Evolutionary conservation across 352 stramenopile species (phyloP).

Genomic region (Phytopythium oedochilum): DNA sequence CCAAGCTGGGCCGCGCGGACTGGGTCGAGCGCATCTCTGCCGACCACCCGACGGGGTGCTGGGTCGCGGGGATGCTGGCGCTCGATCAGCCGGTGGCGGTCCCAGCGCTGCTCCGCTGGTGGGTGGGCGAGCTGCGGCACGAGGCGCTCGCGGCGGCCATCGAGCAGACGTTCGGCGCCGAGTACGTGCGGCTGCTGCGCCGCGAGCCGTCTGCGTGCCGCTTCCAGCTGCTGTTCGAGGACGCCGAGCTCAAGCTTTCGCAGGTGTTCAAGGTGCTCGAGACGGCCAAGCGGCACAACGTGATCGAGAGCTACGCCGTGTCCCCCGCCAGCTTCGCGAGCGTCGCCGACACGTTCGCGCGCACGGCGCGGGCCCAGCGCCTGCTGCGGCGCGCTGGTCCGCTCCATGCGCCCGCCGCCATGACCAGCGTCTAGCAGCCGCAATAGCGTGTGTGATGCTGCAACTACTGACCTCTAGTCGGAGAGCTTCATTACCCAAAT

Average conservation of each 20-base stretch:
- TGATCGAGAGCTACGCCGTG: conserved; percentile 8
- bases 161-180: conserved; percentile 10
- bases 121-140: conserved; percentile 8
- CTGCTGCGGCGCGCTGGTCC: conserved; percentile 6
- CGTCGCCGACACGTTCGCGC: conserved; percentile 11
- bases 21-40: conserved; percentile 6
- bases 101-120: conserved; percentile 8
- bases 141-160: conserved; percentile 6
- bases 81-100: conserved; percentile 7
- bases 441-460: no score
- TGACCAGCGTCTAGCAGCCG: no score
- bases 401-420: background rate
- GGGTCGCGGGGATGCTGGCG: conserved; percentile 8
- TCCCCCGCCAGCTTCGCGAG: conserved; percentile 11
- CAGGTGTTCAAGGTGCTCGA: conserved; percentile 25
- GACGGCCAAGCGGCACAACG: background rate
- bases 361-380: conserved; percentile 1
- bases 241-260: conserved; percentile 14
- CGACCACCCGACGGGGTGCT: conserved; percentile 11
- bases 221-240: conserved; percentile 16
- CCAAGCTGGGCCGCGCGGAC: conserved; percentile 7
- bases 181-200: conserved; percentile 12
- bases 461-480: no score
- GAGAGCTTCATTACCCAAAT: no score
- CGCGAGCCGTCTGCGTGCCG: conserved; percentile 9